A percentile compares a stretch with the other conserved stretches of the same genome.
These are phyloP conservation scores for Talaromyces proteolyticus DNA, from an alignment of 495 filamentous ascomycete species.

Conservation along the genomic window DNA sequence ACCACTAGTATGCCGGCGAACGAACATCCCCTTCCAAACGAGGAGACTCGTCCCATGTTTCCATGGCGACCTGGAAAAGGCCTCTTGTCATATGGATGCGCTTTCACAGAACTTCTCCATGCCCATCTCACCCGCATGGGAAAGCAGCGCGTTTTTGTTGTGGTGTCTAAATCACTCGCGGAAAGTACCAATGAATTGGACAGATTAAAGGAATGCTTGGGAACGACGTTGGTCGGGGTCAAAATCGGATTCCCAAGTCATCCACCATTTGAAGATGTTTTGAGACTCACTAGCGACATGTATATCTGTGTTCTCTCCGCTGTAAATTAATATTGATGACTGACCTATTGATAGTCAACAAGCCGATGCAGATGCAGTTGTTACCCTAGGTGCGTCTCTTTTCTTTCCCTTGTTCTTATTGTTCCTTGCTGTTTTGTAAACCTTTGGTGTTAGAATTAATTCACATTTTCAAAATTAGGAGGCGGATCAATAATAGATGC, in stretches of 20 bases:
- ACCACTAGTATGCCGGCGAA: not conserved
- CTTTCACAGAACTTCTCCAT: constrained; percentile 2
- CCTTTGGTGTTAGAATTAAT: not conserved
- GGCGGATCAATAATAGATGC: constrained; percentile 3
- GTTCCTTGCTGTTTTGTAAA: not conserved
- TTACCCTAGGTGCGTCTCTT: not conserved
- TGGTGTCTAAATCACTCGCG: constrained; percentile 2
- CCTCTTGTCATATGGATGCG: constrained; percentile 2
- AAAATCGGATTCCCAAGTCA: constrained; percentile 2
- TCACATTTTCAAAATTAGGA: not conserved
- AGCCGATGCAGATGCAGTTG: constrained; percentile 1
- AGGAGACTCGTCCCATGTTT: constrained; percentile 4
- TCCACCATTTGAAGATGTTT: constrained; percentile 1
- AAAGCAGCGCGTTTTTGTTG: constrained; percentile 2
- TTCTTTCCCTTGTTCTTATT: not conserved
- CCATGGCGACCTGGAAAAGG: constrained; percentile 4
- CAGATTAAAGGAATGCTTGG: constrained; percentile 2
- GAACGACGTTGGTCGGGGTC: not conserved
- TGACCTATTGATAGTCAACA: not conserved
- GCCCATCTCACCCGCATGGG: not conserved
- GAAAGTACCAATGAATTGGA: constrained; percentile 2
- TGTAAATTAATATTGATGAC: not conserved
- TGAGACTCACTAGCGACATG: not conserved
- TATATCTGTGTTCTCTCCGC: not conserved
- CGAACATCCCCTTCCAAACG: not conserved